phyloP scores from a whole-genome alignment of 2,329 filamentous ascomycete species.

The Nothophaeocryptopus gaeumannii region DNA sequence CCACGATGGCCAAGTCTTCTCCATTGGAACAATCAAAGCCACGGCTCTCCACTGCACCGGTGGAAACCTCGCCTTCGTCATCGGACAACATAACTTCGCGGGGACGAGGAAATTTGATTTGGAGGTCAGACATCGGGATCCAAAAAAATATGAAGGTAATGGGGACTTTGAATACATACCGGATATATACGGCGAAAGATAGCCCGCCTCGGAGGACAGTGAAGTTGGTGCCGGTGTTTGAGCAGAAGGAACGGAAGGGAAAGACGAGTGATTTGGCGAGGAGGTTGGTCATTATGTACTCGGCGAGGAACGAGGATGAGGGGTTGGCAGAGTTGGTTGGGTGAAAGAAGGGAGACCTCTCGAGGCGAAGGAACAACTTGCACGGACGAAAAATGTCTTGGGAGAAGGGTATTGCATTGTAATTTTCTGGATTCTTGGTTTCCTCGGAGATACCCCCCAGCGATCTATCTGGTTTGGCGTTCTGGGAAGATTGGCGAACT shows the following conservation, averaged over 20 bases:
- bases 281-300: conserved; percentile 21
- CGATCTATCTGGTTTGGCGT: no score
- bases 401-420: no score
- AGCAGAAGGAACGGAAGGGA: conserved; percentile 5
- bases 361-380: no score
- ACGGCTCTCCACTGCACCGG: conserved; percentile 19
- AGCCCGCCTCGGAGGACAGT: conserved; percentile 17
- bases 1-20: conserved; percentile 21
- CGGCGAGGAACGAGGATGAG: conserved; percentile 12
- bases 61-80: conserved; percentile 21
- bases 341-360: not conserved
- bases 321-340: conserved; percentile 3
- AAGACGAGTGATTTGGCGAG: conserved; percentile 4
- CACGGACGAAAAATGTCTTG: no score
- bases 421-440: no score
- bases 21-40: conserved; percentile 16
- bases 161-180: conserved; percentile 17
- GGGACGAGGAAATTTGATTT: conserved; percentile 17
- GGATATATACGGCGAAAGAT: conserved; percentile 19
- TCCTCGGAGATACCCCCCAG: no score
- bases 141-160: not conserved
- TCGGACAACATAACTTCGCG: conserved; percentile 22
- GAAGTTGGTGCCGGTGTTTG: conserved; percentile 18
- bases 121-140: conserved; percentile 12
- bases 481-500: no score